A percentile compares a stretch with the other conserved stretches of the same genome.
These are phyloP conservation scores for Hibiscus tridactylites DNA, from an alignment of 345 rosid genomes.

Conservation along the genomic window DNA sequence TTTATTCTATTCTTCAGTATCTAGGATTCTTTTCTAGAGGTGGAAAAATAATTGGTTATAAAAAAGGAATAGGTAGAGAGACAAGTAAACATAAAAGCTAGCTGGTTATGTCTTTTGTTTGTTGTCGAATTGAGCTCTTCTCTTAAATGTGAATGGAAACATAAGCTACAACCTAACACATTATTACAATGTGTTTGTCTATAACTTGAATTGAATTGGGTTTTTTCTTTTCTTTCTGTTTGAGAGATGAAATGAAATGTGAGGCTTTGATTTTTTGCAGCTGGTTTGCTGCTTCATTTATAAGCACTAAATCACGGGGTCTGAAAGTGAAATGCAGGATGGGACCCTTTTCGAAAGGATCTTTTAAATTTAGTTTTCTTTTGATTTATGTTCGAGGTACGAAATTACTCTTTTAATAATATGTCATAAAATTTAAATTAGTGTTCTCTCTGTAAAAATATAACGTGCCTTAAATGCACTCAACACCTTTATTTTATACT, in stretches of 20 bases:
- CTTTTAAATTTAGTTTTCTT: constrained; percentile 2
- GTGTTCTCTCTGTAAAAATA: too few relatives aligned
- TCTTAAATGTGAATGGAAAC: constrained; percentile 15
- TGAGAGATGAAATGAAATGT: background rate
- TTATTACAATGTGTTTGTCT: background rate
- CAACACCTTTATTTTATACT: too few relatives aligned
- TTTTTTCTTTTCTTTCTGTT: background rate
- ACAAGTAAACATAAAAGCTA: constrained; percentile 6
- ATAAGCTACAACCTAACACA: background rate
- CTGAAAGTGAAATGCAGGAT: background rate
- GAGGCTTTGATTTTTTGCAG: constrained; percentile 2
- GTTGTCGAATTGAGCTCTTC: constrained; percentile 2
- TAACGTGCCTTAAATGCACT: too few relatives aligned
- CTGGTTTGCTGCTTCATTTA: constrained; percentile 42
- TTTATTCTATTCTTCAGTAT: constrained; percentile 38
- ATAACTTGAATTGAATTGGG: background rate
- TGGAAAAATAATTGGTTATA: constrained; percentile 12
- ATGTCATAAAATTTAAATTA: too few relatives aligned
- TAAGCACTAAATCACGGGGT: constrained; percentile 24
- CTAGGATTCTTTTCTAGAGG: background rate
- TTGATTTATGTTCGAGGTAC: too few relatives aligned
- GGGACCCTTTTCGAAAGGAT: constrained; percentile 22
- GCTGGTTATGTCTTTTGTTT: background rate
- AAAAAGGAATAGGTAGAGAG: constrained; percentile 4
- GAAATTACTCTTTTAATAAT: too few relatives aligned